Conservation (phyloP, 805 yeast species). For the Starmerella sirachaensis region DNA sequence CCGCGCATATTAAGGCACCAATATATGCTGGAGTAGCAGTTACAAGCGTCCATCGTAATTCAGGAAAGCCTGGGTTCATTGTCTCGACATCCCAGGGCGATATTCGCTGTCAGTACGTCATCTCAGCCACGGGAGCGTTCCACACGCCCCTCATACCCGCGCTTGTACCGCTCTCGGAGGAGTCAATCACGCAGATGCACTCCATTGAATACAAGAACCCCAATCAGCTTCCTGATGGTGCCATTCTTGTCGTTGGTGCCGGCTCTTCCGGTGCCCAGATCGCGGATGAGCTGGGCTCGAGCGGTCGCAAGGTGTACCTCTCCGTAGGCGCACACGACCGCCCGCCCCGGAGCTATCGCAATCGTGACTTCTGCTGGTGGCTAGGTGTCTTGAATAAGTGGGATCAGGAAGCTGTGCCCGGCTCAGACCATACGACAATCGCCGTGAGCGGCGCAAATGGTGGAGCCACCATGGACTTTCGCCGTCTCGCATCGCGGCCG, state of each 20-base stretch:
- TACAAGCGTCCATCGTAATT: neutral
- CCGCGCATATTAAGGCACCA: slow-evolving; percentile 11
- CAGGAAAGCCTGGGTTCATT: slow-evolving; percentile 6
- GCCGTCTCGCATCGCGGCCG: slow-evolving; percentile 10
- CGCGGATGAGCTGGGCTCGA: slow-evolving; percentile 15
- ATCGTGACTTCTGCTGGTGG: slow-evolving; percentile 21
- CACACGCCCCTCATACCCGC: slow-evolving; percentile 16
- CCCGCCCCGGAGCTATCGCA: slow-evolving; percentile 18
- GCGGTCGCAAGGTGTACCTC: slow-evolving; percentile 6
- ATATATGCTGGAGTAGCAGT: slow-evolving; percentile 9
- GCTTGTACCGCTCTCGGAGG: slow-evolving; percentile 7
- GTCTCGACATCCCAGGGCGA: slow-evolving; percentile 5
- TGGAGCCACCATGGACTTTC: slow-evolving; percentile 19
- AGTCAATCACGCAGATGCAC: slow-evolving; percentile 10
- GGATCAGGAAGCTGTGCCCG: slow-evolving; percentile 15
- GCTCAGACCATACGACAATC: slow-evolving; percentile 15
- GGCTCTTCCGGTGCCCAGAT: slow-evolving; percentile 21
- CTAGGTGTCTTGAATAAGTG: slow-evolving; percentile 19
- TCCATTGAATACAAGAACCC: slow-evolving; percentile 15
- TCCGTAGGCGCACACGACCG: slow-evolving; percentile 19
- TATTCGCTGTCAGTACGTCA: slow-evolving; percentile 6
- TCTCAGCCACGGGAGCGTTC: slow-evolving; percentile 18
- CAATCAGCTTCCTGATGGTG: slow-evolving; percentile 11
- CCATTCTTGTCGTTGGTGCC: slow-evolving; percentile 17
- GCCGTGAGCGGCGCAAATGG: slow-evolving; percentile 20